Evolutionary conservation across 2,329 filamentous ascomycete genomes (phyloP).

Genomic region (Colletotrichum musicola): DNA sequence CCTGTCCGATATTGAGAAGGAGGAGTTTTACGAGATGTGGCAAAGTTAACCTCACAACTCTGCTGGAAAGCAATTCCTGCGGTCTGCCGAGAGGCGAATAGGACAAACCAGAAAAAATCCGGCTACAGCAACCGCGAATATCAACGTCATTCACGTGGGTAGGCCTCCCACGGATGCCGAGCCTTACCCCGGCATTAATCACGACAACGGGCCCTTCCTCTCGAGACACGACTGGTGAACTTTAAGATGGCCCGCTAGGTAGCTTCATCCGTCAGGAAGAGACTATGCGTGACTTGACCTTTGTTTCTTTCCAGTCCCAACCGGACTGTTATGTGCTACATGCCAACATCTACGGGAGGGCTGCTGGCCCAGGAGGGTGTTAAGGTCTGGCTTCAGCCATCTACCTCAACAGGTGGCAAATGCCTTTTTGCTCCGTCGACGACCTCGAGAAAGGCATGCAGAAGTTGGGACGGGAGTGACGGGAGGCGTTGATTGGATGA

Average conservation of each 20-base stretch:
- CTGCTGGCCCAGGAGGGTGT: neutral
- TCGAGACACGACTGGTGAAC: conserved; percentile 32
- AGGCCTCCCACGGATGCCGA: conserved; percentile 12
- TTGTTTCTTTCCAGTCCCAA: no score
- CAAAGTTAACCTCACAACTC: no score
- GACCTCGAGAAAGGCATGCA: neutral
- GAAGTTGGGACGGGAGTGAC: conserved; percentile 7
- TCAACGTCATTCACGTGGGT: conserved; percentile 25
- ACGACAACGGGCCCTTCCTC: conserved; percentile 10
- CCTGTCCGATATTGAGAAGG: no score
- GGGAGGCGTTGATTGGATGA: conserved; percentile 29
- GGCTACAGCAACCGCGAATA: neutral
- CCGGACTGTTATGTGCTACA: no score
- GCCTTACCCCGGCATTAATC: conserved; percentile 22
- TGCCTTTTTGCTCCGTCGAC: conserved; percentile 3
- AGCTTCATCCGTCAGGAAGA: neutral
- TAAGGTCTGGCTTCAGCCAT: neutral
- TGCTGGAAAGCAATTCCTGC: neutral
- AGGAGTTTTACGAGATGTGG: no score
- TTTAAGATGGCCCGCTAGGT: neutral
- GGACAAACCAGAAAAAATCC: neutral
- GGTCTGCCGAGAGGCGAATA: neutral
- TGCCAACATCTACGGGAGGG: no score
- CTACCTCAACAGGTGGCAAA: neutral
- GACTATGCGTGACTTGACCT: neutral